Evolutionary conservation across 805 yeast species (phyloP), one percentile per base, ranked within the genome.

Genomic region (Helenozyma rhizophorensis): DNA sequence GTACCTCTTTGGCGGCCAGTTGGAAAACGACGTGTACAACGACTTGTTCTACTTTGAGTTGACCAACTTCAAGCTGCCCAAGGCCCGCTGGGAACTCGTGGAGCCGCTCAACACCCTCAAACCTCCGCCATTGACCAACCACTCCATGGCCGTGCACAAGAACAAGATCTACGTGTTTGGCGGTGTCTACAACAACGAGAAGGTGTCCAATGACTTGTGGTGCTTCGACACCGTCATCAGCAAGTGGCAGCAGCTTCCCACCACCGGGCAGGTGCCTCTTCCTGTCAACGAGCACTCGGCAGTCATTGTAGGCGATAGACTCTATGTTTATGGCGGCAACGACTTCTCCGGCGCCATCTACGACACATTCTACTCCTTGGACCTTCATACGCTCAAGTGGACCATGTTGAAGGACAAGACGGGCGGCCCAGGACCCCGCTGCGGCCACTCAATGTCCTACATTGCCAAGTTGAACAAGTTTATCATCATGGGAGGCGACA

Each of bases 221-320:
- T 67, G 80, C 48, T 93, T 74, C 58, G 90, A 90, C 54, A 86
- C 95, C 0, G 45, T 60, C 7, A 55, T 60, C 6, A 77, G 76
- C 47, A 68, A 70, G 25, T 93, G 97, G 97, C 64, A 77, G 15
- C 75, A 74, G 40, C 63, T 84, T 23, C 71, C 71, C 32, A 77
- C 94, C 23, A 62, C 75, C n/a, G 94, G 95, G 8, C 62, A 70
- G n/a, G 44, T 59, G 9, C 97, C 96, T 2, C 80, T 83, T 3
- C 90, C 97, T 0, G 73, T 89, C 38, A 94, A 88, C 58, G 96
- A 90, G 51, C 99, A 93, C 57, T 77, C 96, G 3, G 79, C 95
- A 10, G 74, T 90, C 9, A 60, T 88, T 22, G 83, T 81, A 37
- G 80, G 80, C 39, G 89, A 87, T 49, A 68, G 80, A 31, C 70